Conservation (phyloP, 164 flowering plant species). For the Magnolia officinalis region DNA sequence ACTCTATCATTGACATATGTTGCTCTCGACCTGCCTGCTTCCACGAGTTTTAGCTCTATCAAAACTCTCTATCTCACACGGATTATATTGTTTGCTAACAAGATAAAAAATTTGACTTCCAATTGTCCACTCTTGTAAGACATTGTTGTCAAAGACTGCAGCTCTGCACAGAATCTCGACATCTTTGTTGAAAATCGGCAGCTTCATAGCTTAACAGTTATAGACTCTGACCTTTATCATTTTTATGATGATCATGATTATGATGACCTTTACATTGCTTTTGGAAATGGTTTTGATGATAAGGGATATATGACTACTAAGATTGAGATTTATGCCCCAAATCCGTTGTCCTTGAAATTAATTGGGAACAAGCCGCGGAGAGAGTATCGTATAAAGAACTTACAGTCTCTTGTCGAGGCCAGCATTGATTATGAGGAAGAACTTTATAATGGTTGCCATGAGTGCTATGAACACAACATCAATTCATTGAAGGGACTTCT, state of each 20-base stretch:
- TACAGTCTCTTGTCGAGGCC: background rate
- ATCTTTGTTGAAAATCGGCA: background rate
- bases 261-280: background rate
- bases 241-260: too few species aligned
- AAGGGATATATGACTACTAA: background rate
- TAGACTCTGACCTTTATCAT: background rate
- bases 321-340: background rate
- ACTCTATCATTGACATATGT: background rate
- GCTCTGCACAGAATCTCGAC: background rate
- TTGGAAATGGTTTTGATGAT: background rate
- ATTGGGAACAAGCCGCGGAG: background rate
- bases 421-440: background rate
- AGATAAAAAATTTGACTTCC: background rate
- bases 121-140: background rate
- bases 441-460: background rate
- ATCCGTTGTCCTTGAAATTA: background rate
- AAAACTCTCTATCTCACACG: background rate
- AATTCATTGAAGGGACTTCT: background rate
- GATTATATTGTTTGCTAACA: background rate
- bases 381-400: background rate
- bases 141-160: background rate
- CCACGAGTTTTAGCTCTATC: background rate
- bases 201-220: background rate
- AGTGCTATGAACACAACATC: background rate
- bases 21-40: background rate